A percentile compares a stretch with the other conserved stretches of the same genome.
Evolutionary conservation across 352 stramenopile genomes (phyloP).

Genomic region (Phytophthora pistaciae): DNA sequence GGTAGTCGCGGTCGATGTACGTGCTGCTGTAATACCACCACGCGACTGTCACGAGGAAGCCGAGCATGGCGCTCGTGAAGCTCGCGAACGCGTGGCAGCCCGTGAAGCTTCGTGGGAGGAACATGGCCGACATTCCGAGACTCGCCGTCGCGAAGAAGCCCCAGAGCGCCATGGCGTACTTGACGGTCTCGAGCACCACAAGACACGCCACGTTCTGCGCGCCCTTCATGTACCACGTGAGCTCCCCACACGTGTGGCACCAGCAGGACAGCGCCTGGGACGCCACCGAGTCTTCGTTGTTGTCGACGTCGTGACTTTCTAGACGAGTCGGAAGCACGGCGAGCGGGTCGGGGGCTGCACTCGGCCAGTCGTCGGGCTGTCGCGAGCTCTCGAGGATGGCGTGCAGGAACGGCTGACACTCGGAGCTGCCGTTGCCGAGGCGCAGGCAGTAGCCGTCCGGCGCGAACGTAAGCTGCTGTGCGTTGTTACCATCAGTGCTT

Average conservation of each 20-base stretch:
- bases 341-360: conserved; percentile 11
- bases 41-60: conserved; percentile 45
- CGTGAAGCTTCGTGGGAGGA: conserved; percentile 13
- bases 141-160: conserved; percentile 36
- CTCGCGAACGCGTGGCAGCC: conserved; percentile 39
- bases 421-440: conserved; percentile 37
- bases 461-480: conserved; percentile 47
- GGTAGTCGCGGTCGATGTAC: conserved; percentile 51
- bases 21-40: conserved; percentile 68
- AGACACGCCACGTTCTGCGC: conserved; percentile 66
- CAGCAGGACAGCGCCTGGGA: conserved; percentile 49
- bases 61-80: conserved; percentile 46
- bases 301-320: conserved; percentile 13
- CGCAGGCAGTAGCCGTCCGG: conserved; percentile 58
- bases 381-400: conserved; percentile 36
- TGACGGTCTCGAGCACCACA: conserved; percentile 62
- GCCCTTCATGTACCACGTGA: conserved; percentile 60
- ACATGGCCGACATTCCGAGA: conserved; percentile 30
- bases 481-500: background rate
- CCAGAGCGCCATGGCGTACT: conserved; percentile 61
- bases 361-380: conserved; percentile 22
- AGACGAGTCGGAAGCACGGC: conserved; percentile 6
- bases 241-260: conserved; percentile 43
- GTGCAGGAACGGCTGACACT: conserved; percentile 55
- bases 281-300: conserved; percentile 25